These are phyloP conservation scores for Aspergillus sp. DNA, from an alignment of 2,329 filamentous ascomycete species.

Conservation along the genomic window DNA sequence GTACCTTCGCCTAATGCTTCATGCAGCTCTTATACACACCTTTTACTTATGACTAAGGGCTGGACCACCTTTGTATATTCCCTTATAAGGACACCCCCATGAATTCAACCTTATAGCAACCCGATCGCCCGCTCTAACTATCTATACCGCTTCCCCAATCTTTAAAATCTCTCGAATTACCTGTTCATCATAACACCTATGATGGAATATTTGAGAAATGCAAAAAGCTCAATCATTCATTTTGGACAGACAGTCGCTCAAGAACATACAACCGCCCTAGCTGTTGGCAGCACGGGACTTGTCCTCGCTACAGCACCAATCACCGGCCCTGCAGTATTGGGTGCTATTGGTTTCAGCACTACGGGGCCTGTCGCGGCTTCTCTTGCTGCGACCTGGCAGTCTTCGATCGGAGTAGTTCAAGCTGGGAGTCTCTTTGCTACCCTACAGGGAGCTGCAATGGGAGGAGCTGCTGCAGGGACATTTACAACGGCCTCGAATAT, in stretches of 20 bases:
- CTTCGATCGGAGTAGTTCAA: conserved; percentile 5
- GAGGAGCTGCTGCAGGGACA: not conserved
- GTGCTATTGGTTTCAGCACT: conserved; percentile 5
- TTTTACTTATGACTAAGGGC: too few relatives aligned
- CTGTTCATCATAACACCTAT: not conserved
- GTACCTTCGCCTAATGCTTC: too few relatives aligned
- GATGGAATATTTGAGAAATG: conserved; percentile 3
- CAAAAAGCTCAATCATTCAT: not conserved
- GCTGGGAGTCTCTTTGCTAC: conserved; percentile 10
- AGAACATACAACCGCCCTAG: conserved; percentile 9
- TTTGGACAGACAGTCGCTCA: not conserved
- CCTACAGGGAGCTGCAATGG: conserved; percentile 9
- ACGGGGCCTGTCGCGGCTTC: conserved; percentile 9
- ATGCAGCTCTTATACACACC: too few relatives aligned
- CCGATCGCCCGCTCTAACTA: too few relatives aligned
- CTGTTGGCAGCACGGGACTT: conserved; percentile 5
- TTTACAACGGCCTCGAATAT: too few relatives aligned
- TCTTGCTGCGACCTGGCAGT: conserved; percentile 7
- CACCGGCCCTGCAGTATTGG: conserved; percentile 4
- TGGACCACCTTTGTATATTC: too few relatives aligned
- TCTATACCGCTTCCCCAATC: too few relatives aligned
- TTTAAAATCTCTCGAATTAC: too few relatives aligned
- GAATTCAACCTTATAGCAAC: too few relatives aligned
- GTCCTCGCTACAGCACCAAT: conserved; percentile 9
- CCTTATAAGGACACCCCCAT: too few relatives aligned